Conservation (phyloP, 1,284 basidiomycete species). For the Takashimella koratensis region DNA sequence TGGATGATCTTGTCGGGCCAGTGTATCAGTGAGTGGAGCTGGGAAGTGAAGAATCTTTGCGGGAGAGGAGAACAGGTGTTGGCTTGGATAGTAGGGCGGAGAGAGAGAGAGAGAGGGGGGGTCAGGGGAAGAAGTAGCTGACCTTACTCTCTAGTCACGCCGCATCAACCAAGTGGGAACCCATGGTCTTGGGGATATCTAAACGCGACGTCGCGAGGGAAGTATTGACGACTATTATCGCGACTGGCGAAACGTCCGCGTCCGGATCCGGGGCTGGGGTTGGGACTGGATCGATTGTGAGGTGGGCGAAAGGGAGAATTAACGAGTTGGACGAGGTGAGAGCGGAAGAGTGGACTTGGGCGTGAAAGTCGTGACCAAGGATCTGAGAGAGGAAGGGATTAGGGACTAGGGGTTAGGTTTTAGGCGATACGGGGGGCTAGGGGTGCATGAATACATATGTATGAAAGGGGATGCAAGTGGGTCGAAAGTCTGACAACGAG, state of each 20-base stretch:
- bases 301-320: neutral
- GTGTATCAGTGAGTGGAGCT: constrained; percentile 64
- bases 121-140: too few relatives aligned
- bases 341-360: neutral
- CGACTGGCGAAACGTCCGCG: neutral
- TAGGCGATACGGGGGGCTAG: too few relatives aligned
- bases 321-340: neutral
- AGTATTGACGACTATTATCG: constrained; percentile 6
- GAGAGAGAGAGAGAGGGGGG: too few relatives aligned
- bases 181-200: constrained; percentile 7
- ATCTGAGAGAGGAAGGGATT: too few relatives aligned
- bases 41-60: too few relatives aligned
- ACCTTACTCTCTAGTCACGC: constrained; percentile 1
- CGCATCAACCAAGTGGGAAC: constrained; percentile 6
- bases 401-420: too few relatives aligned
- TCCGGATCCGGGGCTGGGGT: neutral
- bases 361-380: too few relatives aligned
- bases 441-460: too few relatives aligned
- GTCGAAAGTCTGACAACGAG: too few relatives aligned
- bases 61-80: too few relatives aligned
- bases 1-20: constrained; percentile 81
- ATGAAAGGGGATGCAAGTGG: too few relatives aligned
- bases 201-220: constrained; percentile 17
- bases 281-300: neutral
- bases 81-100: too few relatives aligned